Evolutionary conservation across 2,329 filamentous ascomycete species (phyloP), one percentile per base, ranked within the genome.

Genomic region (Pyrenochaeta sp.): DNA sequence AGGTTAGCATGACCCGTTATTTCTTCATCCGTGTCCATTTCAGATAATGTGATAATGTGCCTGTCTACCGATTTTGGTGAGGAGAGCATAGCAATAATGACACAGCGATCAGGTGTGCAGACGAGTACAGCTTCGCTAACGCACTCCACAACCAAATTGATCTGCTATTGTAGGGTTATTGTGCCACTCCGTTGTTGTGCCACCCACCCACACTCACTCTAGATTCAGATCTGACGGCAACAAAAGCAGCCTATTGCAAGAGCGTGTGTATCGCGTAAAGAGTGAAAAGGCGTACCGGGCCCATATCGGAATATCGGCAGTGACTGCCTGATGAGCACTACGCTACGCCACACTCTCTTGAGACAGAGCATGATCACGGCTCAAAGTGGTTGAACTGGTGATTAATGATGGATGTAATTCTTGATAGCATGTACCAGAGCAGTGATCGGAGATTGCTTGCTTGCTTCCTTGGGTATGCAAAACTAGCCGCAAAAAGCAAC

Each of bases 141-240:
- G 50, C 43, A 53, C 50, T 52, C 30, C 30, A 22, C 45, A 43
- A 24, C 8, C 30, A 24, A 6, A 19, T 19, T 19, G 44, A 32
- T 32, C 44, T n/a, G 24, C 28, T 19, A 28, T 27, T 24, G 7
- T 22, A 15, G 22, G 22, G 48, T 27, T 43, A 22, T 34, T 51
- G 49, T 43, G 50, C 37, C 50, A 52, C 50, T 22, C 36, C 43
- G 50, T 45, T 53, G 7, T 46, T 46, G 50, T 53, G 50, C 32
- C 40, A 45, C 50, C 30, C 10, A 39, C 25, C 8, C 36, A 13
- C 25, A 40, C 36, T 4, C 32, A 22, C 13, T 32, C 27, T n/a
- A 39, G 34, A 36, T 36, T 13, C 34, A 36, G 36, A 39, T 39
- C 36, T 39, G 36, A 39, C 36, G 9, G 24, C 15, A 42, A n/a